Base-by-base conservation (phyloP, 768 basidiomycete species). In the Amanita subjunquillea region DNA sequence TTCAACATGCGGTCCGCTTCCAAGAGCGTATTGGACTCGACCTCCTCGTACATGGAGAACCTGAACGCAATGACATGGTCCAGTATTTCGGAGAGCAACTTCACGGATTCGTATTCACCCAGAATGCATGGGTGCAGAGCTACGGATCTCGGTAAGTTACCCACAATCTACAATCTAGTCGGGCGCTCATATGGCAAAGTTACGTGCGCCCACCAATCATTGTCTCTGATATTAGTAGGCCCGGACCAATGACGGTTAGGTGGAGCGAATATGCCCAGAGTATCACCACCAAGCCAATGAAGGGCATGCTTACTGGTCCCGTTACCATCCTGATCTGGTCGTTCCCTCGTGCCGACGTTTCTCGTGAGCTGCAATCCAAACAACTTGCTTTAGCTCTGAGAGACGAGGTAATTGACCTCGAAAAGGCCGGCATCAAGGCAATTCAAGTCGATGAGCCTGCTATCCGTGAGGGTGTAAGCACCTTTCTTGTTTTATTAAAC, bases 271-370 rank as follows among this genome's bases (percentile, higher is more conserved):
- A 95, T 69, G 96, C 96, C 51, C 96, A 98, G 76, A 92, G 88
- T 65, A 65, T 97, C 63, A 90, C 94, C 60, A 73, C 80, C 66
- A 85, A 82, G 69, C 96, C 94, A 61, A 93, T 99, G 91, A 99
- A 99, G 85, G 95, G 95, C 60, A 97, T 98, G 96, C 78, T 98
- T 53, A 94, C 95, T 53, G 95, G 95, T 57, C 94, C 93, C 17
- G 94, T 97, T 68, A 93, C 92, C 56, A 96, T 99, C 72, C 83
- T 98, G 71, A 98, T 98, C 80, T 99, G 96, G 96, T 98, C 96
- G 32, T 99, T 99, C 94, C 96, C 96, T 64, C 95, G 96, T 69
- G 91, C 91, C 59, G 96, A 99, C 67, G 87, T 98, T 59, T 82
- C 87, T 51, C 90, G 91, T 66, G 95, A 98, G 73, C 70, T 94